phyloP scores from a whole-genome alignment of 768 basidiomycete genomes.

The Lyophyllum decastes region DNA sequence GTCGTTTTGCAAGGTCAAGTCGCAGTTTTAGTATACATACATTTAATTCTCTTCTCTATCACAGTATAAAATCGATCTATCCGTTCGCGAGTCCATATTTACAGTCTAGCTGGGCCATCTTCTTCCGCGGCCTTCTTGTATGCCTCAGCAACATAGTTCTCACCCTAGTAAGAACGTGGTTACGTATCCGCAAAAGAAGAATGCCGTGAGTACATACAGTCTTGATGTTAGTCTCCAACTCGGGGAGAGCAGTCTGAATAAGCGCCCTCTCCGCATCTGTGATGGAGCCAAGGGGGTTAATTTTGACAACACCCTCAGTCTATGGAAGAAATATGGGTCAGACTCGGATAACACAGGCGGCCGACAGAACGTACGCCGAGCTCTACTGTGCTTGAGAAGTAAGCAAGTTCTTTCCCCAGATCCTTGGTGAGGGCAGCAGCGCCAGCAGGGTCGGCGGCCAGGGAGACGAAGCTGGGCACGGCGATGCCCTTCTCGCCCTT shows the following conservation, averaged over 20 bases:
- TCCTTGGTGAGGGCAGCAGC: constrained; percentile 77
- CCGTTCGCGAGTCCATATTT: constrained; percentile 2
- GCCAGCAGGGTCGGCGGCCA: constrained; percentile 68
- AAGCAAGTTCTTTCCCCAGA: constrained; percentile 75
- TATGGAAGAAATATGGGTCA: constrained; percentile 29
- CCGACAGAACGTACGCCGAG: constrained; percentile 66
- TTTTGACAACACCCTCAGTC: constrained; percentile 81
- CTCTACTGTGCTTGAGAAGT: constrained; percentile 88
- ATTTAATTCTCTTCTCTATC: constrained; percentile 9
- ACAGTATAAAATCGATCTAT: constrained; percentile 1
- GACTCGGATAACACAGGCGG: not conserved
- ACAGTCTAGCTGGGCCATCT: constrained; percentile 22
- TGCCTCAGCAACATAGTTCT: constrained; percentile 35
- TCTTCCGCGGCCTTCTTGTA: constrained; percentile 27
- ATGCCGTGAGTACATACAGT: constrained; percentile 44
- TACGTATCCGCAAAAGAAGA: not conserved
- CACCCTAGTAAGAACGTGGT: constrained; percentile 27
- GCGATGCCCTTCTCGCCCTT: constrained; percentile 88
- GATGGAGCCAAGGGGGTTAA: constrained; percentile 77
- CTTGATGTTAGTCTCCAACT: constrained; percentile 72
- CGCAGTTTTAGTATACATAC: constrained; percentile 6
- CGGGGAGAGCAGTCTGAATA: constrained; percentile 78
- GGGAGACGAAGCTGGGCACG: constrained; percentile 83
- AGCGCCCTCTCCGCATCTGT: constrained; percentile 74
- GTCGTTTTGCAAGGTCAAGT: not conserved